Evolutionary conservation across 495 filamentous ascomycete species (phyloP).

Genomic region (Jackrogersella multiformis): DNA sequence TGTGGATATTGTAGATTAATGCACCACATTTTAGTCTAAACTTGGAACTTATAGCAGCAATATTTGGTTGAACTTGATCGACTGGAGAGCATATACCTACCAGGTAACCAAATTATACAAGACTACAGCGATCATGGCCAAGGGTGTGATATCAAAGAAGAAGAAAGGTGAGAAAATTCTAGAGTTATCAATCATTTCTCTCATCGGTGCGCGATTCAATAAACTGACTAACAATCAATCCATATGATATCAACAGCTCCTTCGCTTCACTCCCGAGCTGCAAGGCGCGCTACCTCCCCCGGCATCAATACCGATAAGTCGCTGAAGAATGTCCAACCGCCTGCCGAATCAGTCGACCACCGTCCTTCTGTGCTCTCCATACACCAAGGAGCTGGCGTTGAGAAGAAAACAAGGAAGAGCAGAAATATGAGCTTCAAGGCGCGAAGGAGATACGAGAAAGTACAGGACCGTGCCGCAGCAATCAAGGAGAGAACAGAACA

Average conservation of each 20-base stretch:
- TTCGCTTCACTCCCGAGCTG: conserved; percentile 73
- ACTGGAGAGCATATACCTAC: no score
- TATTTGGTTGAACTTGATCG: no score
- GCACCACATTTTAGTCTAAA: no score
- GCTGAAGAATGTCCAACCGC: conserved; percentile 67
- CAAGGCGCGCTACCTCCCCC: conserved; percentile 75
- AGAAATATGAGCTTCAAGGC: conserved; percentile 71
- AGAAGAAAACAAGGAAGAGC: conserved; percentile 70
- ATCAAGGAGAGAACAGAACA: conserved; percentile 73
- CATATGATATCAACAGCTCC: conserved; percentile 49
- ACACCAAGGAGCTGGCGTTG: conserved; percentile 69
- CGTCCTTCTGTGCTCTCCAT: conserved; percentile 69
- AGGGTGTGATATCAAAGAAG: conserved; percentile 52
- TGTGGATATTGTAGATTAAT: no score
- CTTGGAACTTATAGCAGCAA: no score
- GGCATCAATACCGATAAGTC: conserved; percentile 81
- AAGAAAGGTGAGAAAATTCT: conserved; percentile 47
- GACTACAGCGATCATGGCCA: conserved; percentile 47
- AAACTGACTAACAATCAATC: conserved; percentile 31
- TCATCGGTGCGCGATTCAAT: not conserved
- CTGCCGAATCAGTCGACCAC: conserved; percentile 58
- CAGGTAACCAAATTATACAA: conserved; percentile 1
- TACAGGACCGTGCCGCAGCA: conserved; percentile 75
- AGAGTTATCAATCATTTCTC: not conserved
- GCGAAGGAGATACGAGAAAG: conserved; percentile 72